Conservation (phyloP, 202 grass and related monocot genomes). For the Digitaria exilis region DNA sequence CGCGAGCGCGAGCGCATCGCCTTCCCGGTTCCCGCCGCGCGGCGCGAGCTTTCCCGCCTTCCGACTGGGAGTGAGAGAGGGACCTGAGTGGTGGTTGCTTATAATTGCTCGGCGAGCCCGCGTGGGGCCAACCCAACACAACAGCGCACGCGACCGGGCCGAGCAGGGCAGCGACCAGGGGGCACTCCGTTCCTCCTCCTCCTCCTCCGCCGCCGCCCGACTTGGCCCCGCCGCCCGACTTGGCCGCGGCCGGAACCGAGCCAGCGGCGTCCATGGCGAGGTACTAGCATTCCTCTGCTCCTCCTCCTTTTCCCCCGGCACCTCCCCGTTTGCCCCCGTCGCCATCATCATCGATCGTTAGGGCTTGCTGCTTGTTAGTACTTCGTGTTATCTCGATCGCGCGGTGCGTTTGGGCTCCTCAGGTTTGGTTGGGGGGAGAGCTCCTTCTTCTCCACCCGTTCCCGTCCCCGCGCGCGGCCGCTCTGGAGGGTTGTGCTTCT, state of each 20-base stretch:
- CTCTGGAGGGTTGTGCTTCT: not conserved
- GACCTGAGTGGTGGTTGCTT: not conserved
- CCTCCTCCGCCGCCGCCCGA: not conserved
- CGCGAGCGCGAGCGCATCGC: not conserved
- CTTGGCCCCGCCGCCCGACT: too few species aligned
- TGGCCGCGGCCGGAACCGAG: not conserved
- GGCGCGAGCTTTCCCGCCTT: constrained; percentile 39
- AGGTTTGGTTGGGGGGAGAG: not conserved
- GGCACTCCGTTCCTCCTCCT: not conserved
- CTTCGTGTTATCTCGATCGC: not conserved
- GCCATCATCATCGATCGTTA: not conserved
- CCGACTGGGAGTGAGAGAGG: not conserved
- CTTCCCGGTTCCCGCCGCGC: not conserved
- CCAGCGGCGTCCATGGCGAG: constrained; percentile 33
- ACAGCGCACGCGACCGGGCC: not conserved
- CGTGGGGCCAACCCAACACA: not conserved
- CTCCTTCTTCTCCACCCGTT: not conserved
- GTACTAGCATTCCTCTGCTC: not conserved
- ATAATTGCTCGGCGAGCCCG: not conserved
- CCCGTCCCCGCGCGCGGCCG: not conserved
- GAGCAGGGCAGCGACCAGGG: not conserved
- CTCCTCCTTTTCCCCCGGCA: too few species aligned
- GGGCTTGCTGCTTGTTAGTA: not conserved
- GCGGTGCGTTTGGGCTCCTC: not conserved
- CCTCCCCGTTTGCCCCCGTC: too few species aligned